Percentiles rank a stretch among this genome's conserved stretches.
Evolutionary conservation across 1,284 basidiomycete species (phyloP).

Genomic region (Wolfiporia cocos): DNA sequence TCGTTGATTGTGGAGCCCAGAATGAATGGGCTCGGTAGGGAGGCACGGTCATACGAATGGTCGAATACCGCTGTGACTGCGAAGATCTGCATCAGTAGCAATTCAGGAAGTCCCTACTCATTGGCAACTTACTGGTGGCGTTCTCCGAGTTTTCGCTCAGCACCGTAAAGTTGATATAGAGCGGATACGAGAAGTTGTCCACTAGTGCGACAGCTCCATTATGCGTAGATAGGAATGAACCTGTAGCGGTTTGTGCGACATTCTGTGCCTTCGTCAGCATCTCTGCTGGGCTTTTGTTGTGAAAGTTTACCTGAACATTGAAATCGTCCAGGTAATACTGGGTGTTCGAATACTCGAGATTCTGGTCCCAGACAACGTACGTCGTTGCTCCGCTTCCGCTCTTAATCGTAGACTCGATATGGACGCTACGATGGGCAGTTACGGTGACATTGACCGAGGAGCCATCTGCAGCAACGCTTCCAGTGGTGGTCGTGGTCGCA

Average conservation of each 20-base stretch:
- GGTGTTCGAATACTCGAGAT: conserved; percentile 44
- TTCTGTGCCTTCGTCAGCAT: conserved; percentile 33
- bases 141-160: conserved; percentile 36
- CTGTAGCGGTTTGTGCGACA: conserved; percentile 54
- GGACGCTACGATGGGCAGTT: conserved; percentile 43
- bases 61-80: conserved; percentile 52
- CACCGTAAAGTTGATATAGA: conserved; percentile 53
- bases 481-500: conserved; percentile 43
- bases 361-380: conserved; percentile 48
- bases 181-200: conserved; percentile 61
- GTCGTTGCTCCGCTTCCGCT: conserved; percentile 51
- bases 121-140: conserved; percentile 48
- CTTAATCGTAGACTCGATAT: conserved; percentile 50
- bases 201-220: conserved; percentile 46
- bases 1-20: conserved; percentile 50
- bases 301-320: conserved; percentile 36
- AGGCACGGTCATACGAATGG: conserved; percentile 58
- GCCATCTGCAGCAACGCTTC: conserved; percentile 32
- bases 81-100: background rate
- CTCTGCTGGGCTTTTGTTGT: background rate
- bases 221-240: conserved; percentile 51
- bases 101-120: background rate
- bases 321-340: conserved; percentile 48
- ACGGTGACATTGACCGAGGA: conserved; percentile 53
- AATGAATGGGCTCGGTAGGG: conserved; percentile 54